phyloP scores from a whole-genome alignment of 2,329 filamentous ascomycete species.

The Stagonosporopsis cucurbitacearum region DNA sequence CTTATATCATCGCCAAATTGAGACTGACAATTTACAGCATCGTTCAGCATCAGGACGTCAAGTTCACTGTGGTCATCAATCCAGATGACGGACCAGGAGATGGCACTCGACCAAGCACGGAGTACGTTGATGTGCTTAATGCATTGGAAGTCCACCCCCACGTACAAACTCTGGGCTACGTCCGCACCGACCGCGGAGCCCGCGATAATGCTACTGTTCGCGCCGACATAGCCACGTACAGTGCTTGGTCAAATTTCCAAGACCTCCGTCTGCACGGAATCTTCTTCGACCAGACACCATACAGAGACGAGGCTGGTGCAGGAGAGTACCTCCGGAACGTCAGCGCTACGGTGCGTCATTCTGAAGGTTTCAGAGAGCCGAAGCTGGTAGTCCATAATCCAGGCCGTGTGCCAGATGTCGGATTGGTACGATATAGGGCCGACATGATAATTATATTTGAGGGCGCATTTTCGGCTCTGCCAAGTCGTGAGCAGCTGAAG shows the following conservation, averaged over 20 bases:
- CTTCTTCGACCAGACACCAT: conserved; percentile 59
- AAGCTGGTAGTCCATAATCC: conserved; percentile 32
- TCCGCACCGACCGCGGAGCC: conserved; percentile 55
- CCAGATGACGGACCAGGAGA: conserved; percentile 54
- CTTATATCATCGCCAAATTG: neutral
- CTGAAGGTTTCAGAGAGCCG: conserved; percentile 23
- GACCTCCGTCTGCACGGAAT: conserved; percentile 52
- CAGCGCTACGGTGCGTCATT: conserved; percentile 27
- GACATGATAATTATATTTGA: conserved; percentile 38
- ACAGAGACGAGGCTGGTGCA: conserved; percentile 14
- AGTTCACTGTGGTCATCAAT: conserved; percentile 61
- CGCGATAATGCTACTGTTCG: conserved; percentile 25
- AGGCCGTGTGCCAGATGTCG: conserved; percentile 26
- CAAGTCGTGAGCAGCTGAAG: conserved; percentile 16
- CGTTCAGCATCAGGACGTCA: conserved; percentile 44
- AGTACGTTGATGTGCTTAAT: conserved; percentile 53
- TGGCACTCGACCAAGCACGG: conserved; percentile 48
- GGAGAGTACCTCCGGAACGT: conserved; percentile 32
- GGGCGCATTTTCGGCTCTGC: conserved; percentile 24
- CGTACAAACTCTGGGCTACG: conserved; percentile 58
- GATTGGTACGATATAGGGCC: conserved; percentile 20
- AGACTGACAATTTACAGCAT: conserved; percentile 17
- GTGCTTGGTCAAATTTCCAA: conserved; percentile 52
- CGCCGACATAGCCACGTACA: conserved; percentile 56
- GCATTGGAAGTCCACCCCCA: conserved; percentile 53